Base-by-base conservation (phyloP, 805 yeast species). In the Saturnispora hagleri region DNA sequence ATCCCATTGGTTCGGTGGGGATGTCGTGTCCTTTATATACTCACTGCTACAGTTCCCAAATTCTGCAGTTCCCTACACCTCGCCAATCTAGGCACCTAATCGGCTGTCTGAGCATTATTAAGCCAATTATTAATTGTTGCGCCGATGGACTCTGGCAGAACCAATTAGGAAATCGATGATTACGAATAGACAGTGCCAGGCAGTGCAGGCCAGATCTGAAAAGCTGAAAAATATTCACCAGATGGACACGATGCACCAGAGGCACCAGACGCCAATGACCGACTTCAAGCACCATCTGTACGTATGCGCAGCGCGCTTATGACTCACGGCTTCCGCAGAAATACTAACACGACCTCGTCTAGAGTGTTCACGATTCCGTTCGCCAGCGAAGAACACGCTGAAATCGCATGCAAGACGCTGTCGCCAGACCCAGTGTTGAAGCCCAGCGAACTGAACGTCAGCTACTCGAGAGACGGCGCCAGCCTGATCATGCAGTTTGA, bases 391-490 rank as follows among this genome's bases (percentile, higher is more conserved):
- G 61, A 66, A 38, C 91, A 87, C 58, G 89, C 95, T 0, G 47
- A 51, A 3, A 81, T 86, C 3, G 91, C 93, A 1, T 60, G 67
- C 41, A 68, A 70, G n/a, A 72, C 88, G 2, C 71, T 88, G 22
- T 59, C 69, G 4, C 95, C 91, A 1, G 97, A 89, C 62, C 95
- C 96, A 1, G 81, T 85, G n/a, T 70, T 89, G 55, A 82, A 80
- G 61, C 82, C 83, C 1, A 72, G 76, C 49, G 93, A 87, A 63
- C 71, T 89, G 46, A 63, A 66, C 17, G 82, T 81, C 4, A 58
- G 57, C 1, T 81, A 80, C 55, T 44, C 61, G 1, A 62, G 68
- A 0, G 62, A 69, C 3, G 75, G 64, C 2, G 60, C 52, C 2
- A 47, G 48, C 1, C 69, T 88, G 41, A 53, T 63, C 2, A 76